Base-by-base conservation (phyloP, 2,329 filamentous ascomycete species). In the Trichoderma guizhouense region DNA sequence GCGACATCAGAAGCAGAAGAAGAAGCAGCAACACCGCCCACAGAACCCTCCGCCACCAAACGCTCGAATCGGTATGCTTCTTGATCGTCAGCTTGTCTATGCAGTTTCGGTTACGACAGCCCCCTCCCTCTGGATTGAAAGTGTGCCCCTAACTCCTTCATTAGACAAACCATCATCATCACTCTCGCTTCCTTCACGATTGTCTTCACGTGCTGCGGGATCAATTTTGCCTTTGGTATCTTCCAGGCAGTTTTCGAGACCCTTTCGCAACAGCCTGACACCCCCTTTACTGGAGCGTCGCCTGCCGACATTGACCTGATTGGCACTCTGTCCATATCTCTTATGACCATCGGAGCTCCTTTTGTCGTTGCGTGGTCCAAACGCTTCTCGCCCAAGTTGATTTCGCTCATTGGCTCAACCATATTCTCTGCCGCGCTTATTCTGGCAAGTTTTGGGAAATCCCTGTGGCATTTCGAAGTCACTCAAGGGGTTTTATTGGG, bases 391-490 rank as follows among this genome's bases (percentile, higher is more conserved):
- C 66, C 66, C 15, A 11, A 32, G 21, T 61, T 5, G 8, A 58
- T 69, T 39, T 69, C 55, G 15, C n/a, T 69, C 28, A 51, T 69
- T 11, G 66, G 66, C 7, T 53, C 66, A 6, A 21, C 58, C 9
- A 47, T 60, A 8, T 68, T 68, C 26, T 58, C 65, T 9, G 36
- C 34, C 12, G 36, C 65, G 34, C 55, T 68, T 15, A 68, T 68
- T 34, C 11, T 68, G 8, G 65, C 65, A 30, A 68, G 65, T 18
- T 68, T 68, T 9, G 65, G 65, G 8, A 47, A 51, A 15, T 21
- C 66, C 26, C 28, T 69, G 57, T 69, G 66, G 65, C 66, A 69
- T 32, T 69, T 61, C n/a, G 66, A 69, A 28, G 55, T 61, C 55
- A 60, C 65, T 6, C 53, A 60, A 8, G 65, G 65, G 5, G 51